Percentiles rank a stretch among this genome's conserved stretches.
Conservation (phyloP, 2,329 filamentous ascomycete genomes). For the Monosporascus sp. region DNA sequence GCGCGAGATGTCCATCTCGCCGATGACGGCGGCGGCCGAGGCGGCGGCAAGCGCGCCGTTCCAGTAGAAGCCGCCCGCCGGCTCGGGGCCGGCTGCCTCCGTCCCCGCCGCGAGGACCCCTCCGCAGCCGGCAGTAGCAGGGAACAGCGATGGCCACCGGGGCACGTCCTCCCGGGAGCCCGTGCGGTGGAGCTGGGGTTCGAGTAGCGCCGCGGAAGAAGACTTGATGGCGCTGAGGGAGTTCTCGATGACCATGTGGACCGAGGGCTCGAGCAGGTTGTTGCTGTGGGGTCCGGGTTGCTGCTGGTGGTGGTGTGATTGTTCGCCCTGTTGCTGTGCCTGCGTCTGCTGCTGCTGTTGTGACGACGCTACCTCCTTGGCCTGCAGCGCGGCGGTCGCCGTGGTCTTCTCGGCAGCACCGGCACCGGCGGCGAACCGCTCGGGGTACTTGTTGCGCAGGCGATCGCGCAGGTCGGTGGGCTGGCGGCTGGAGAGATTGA, state of each 20-base stretch:
- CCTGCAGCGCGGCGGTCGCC: conserved; percentile 47
- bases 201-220: conserved; percentile 24
- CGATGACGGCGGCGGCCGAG: conserved; percentile 32
- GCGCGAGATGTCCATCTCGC: conserved; percentile 59
- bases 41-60: conserved; percentile 34
- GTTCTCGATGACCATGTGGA: conserved; percentile 44
- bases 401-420: conserved; percentile 27
- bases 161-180: conserved; percentile 43
- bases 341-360: too few relatives aligned
- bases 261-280: conserved; percentile 44
- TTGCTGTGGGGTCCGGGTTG: conserved; percentile 18
- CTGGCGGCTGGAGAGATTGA: conserved; percentile 52
- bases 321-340: too few relatives aligned
- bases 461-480: conserved; percentile 60
- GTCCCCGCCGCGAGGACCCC: conserved; percentile 7
- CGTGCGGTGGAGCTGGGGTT: conserved; percentile 33
- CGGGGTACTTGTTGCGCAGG: conserved; percentile 58
- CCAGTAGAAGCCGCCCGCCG: conserved; percentile 34
- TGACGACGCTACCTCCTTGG: conserved; percentile 27
- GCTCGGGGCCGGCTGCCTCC: background rate
- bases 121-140: background rate
- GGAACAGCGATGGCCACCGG: conserved; percentile 33
- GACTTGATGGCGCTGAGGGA: conserved; percentile 34
- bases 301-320: too few relatives aligned
- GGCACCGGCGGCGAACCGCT: conserved; percentile 38